Percentiles rank a stretch among this genome's conserved stretches.
phyloP scores from a whole-genome alignment of 2,329 filamentous ascomycete genomes.

The Trichoderma lentiforme region DNA sequence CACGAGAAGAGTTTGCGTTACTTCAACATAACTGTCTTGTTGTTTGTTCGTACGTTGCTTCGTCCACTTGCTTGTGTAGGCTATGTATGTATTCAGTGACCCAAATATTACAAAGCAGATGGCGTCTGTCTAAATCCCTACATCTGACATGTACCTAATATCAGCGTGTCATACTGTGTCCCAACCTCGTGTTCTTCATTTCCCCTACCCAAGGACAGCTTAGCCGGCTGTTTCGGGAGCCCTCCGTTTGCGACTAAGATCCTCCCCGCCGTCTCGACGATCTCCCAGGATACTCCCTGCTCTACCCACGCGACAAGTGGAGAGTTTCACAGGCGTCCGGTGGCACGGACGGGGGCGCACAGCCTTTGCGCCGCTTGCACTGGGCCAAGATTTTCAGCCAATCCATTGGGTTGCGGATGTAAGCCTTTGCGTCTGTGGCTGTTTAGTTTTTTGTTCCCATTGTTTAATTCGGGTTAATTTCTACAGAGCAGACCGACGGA shows the following conservation, averaged over 20 bases:
- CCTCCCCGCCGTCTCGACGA: constrained; percentile 14
- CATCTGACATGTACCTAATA: neutral
- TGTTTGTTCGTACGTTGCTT: neutral
- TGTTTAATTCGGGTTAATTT: neutral
- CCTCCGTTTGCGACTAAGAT: constrained; percentile 14
- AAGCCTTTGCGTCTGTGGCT: constrained; percentile 2
- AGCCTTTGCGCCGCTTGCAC: neutral
- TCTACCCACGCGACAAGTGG: constrained; percentile 20
- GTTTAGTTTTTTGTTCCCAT: neutral
- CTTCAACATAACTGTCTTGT: neutral
- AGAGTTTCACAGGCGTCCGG: constrained; percentile 3
- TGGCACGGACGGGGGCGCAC: neutral
- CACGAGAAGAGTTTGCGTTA: neutral
- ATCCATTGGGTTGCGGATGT: neutral
- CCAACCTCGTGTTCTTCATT: neutral
- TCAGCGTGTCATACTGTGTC: neutral
- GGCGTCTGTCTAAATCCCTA: neutral
- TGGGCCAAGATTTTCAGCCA: neutral
- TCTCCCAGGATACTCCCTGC: constrained; percentile 18
- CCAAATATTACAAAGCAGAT: neutral
- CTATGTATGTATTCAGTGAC: neutral
- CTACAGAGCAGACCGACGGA: neutral
- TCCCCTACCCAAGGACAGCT: neutral
- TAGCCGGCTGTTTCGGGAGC: constrained; percentile 7
- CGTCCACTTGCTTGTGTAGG: neutral